Evolutionary conservation across 305 asterid genomes (phyloP).

Genomic region (Salvia sclarea): DNA sequence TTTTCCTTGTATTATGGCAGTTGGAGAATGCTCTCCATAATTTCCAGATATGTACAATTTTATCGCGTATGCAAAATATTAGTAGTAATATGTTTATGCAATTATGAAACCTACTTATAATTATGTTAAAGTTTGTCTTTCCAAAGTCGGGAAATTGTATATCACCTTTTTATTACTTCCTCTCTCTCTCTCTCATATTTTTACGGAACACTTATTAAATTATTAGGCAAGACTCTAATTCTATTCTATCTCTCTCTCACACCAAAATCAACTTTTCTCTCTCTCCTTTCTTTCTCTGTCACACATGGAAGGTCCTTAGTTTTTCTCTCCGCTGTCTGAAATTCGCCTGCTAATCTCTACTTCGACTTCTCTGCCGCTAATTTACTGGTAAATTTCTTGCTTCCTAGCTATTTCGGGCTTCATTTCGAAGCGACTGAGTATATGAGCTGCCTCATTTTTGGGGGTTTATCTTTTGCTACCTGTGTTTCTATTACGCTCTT

Average conservation of each 20-base stretch:
- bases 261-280: conserved; percentile 26
- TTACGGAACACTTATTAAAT: conserved; percentile 14
- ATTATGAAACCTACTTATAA: conserved; percentile 11
- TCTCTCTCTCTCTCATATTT: not conserved
- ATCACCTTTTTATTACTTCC: not conserved
- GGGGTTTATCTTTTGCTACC: not conserved
- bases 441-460: not conserved
- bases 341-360: conserved; percentile 21
- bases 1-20: too few species aligned
- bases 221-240: not conserved
- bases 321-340: conserved; percentile 15
- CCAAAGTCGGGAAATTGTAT: conserved; percentile 16
- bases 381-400: conserved; percentile 15
- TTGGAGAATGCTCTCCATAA: too few species aligned
- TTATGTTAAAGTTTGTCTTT: conserved; percentile 18
- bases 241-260: conserved; percentile 3
- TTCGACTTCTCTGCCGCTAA: not conserved
- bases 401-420: not conserved
- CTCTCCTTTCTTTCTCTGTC: conserved; percentile 12
- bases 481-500: not conserved
- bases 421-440: not conserved
- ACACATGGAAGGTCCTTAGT: conserved; percentile 36
- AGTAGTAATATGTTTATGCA: not conserved
- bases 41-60: not conserved
- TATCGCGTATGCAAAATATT: not conserved